Percentiles rank a stretch among this genome's conserved stretches.
Conservation (phyloP, 1,284 basidiomycete species). For the Sphagnurus paluster region DNA sequence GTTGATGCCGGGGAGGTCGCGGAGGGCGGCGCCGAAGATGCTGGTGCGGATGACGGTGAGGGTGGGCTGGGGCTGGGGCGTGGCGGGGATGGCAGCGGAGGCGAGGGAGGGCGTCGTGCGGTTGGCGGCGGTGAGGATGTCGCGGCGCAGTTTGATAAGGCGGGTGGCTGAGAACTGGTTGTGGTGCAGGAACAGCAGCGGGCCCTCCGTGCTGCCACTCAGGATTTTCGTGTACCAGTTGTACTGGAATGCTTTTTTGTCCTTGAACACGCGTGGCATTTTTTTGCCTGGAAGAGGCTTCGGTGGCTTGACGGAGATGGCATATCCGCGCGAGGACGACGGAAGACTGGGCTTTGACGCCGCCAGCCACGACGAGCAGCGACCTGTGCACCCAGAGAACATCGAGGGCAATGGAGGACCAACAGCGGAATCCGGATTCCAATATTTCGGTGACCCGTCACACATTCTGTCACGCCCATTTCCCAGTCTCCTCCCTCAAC, state of each 20-base stretch:
- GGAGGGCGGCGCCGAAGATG: conserved; percentile 72
- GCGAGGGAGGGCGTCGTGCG: conserved; percentile 44
- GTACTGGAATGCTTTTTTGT: conserved; percentile 75
- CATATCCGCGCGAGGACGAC: conserved; percentile 42
- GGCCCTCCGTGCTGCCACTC: conserved; percentile 48
- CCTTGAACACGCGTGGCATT: conserved; percentile 61
- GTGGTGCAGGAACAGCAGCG: conserved; percentile 72
- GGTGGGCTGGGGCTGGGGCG: conserved; percentile 39
- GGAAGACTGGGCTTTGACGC: conserved; percentile 23
- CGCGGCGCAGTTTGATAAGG: conserved; percentile 63
- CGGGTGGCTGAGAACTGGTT: conserved; percentile 65
- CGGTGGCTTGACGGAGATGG: conserved; percentile 58
- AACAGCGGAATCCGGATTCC: conserved; percentile 15
- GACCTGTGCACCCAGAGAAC: conserved; percentile 17
- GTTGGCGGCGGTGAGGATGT: conserved; percentile 55
- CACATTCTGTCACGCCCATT: conserved; percentile 16
- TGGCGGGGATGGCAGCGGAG: conserved; percentile 35
- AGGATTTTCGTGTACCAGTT: conserved; percentile 72
- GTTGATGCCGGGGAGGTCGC: conserved; percentile 56
- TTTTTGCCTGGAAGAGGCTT: conserved; percentile 51
- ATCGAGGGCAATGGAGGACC: conserved; percentile 8
- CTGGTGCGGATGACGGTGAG: conserved; percentile 69
- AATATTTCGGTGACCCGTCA: conserved; percentile 20
- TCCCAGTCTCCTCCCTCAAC: conserved; percentile 6
- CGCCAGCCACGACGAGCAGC: conserved; percentile 26